Evolutionary conservation across 768 basidiomycete genomes (phyloP).

Genomic region (Mycena floridula): DNA sequence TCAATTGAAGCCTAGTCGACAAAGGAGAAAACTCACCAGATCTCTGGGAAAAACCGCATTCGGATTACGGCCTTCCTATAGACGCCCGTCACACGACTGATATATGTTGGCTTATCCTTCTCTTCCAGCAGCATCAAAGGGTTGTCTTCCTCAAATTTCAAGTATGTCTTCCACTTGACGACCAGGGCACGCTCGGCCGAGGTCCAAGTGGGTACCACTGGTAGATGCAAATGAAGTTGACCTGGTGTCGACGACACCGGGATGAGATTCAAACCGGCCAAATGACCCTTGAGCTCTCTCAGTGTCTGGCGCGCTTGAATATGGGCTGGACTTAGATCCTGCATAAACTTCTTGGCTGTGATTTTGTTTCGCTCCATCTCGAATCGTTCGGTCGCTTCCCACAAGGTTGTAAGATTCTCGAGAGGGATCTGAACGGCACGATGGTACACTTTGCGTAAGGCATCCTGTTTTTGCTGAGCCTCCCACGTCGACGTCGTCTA

Average conservation of each 20-base stretch:
- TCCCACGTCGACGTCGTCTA: constrained; percentile 87
- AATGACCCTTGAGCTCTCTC: constrained; percentile 69
- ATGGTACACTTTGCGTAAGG: constrained; percentile 86
- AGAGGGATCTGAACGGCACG: constrained; percentile 92
- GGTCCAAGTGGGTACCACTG: constrained; percentile 68
- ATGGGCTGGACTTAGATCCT: constrained; percentile 86
- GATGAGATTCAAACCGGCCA: constrained; percentile 52
- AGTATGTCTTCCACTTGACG: constrained; percentile 85
- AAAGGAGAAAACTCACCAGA: constrained; percentile 55
- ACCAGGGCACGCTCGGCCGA: constrained; percentile 66
- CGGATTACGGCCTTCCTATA: constrained; percentile 87
- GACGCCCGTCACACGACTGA: constrained; percentile 69
- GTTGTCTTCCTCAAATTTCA: constrained; percentile 95
- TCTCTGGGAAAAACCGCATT: constrained; percentile 92
- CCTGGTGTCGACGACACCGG: constrained; percentile 19
- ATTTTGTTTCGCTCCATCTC: constrained; percentile 86
- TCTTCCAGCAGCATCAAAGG: constrained; percentile 91
- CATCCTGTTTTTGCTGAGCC: constrained; percentile 92
- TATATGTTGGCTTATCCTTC: constrained; percentile 61
- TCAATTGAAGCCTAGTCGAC: constrained; percentile 3
- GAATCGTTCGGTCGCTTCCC: constrained; percentile 91
- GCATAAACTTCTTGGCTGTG: constrained; percentile 94
- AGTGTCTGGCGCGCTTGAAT: constrained; percentile 93
- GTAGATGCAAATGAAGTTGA: constrained; percentile 53
- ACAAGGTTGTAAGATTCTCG: constrained; percentile 86